Evolutionary conservation across 2,329 filamentous ascomycete genomes (phyloP), one percentile per base, ranked within the genome.

Genomic region (Aureobasidium mangrovei): DNA sequence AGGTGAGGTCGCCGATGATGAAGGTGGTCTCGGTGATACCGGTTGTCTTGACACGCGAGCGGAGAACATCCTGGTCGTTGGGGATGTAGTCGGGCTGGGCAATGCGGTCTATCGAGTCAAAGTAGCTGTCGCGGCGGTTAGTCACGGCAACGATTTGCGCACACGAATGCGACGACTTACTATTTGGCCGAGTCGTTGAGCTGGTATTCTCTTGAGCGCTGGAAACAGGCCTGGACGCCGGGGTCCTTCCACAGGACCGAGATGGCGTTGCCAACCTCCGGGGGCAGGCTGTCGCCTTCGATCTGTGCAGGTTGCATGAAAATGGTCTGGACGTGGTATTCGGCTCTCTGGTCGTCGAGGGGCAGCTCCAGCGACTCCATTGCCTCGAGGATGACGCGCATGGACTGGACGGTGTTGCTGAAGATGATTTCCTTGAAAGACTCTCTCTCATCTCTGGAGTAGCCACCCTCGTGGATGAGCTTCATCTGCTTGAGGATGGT

Each of bases 291-390:
- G 67, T 96, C 91, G 60, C 91, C 91, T 74, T 96, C 91, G 60
- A 96, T 96, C 77, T 96, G 91, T 60, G 89, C 87, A 48, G 91
- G 91, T 71, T 96, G 91, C 88, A 95, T 95, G 79, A 96, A 96
- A 71, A 96, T 94, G 67, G 91, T 95, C 77, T 96, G 90, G 55
- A 96, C 91, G 70, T 96, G 91, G 74, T 95, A 95, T 74, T 96
- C 91, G 78, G 91, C 89, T 66, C 88, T 84, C 70, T 88, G 86
- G 69, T 95, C 90, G 70, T 93, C 88, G 53, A 96, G 82, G 27
- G 91, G 91, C 26, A 96, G 78, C 72, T 84, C 81, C 46, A 84
- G 72, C 58, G 80, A 83, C 67, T 84, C 81, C 78, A 85, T 85
- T 28, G 82, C 82, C 67, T 85, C 82, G 59, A 85, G 73, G 59